Conservation (phyloP, 2,329 filamentous ascomycete species). For the Aspergillus sp. region DNA sequence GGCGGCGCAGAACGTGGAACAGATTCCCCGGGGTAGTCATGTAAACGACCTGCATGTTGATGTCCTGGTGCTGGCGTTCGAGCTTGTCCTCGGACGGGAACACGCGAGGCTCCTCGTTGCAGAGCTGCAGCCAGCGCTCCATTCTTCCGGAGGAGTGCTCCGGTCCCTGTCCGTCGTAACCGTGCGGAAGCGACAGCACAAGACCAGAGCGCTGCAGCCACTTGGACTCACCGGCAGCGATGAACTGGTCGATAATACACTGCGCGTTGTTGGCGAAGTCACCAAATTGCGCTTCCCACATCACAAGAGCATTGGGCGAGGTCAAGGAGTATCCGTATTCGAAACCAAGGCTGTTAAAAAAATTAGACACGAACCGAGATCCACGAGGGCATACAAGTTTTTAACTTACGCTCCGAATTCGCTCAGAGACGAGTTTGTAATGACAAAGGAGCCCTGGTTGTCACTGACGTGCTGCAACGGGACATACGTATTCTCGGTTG, state of each 20-base stretch:
- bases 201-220: conserved; percentile 98
- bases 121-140: conserved; percentile 93
- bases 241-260: conserved; percentile 97
- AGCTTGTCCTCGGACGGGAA: conserved; percentile 85
- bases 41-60: conserved; percentile 97
- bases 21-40: conserved; percentile 93
- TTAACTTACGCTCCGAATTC: conserved; percentile 56
- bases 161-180: conserved; percentile 95
- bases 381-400: too few relatives aligned
- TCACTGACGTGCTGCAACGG: conserved; percentile 81
- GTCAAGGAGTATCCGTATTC: conserved; percentile 98
- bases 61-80: conserved; percentile 95
- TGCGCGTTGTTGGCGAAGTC: conserved; percentile 99
- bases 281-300: conserved; percentile 99
- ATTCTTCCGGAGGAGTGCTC: conserved; percentile 97
- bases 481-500: conserved; percentile 84
- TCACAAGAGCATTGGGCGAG: conserved; percentile 91
- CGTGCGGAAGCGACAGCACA: conserved; percentile 91
- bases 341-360: conserved; percentile 72
- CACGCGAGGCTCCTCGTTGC: conserved; percentile 91
- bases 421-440: conserved; percentile 85
- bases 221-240: conserved; percentile 94
- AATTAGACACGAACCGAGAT: too few relatives aligned
- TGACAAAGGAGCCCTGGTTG: conserved; percentile 91
- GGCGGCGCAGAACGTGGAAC: conserved; percentile 91